Evolutionary conservation across 768 basidiomycete species (phyloP), one percentile per base, ranked within the genome.

Genomic region (Suillus subaureus): DNA sequence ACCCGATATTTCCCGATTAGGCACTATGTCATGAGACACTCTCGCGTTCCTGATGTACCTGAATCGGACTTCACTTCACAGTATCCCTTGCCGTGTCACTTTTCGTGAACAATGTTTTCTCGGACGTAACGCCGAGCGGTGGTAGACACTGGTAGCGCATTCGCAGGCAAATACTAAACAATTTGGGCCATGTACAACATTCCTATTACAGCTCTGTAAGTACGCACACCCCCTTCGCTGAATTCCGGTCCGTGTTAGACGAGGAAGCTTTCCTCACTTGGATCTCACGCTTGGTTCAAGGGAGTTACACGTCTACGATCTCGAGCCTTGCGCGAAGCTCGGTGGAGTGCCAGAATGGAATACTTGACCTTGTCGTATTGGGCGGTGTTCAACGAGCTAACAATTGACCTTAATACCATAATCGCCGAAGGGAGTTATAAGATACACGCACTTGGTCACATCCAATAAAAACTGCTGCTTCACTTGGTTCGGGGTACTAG

Each of bases 351-450:
- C 47, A 91, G 78, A 67, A 96, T 84, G 0, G 90, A 88, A 70
- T 91, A 89, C 78, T 94, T 95, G 64, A 94, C 89, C 75, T 91
- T 91, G 73, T 95, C 93, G 64, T 84, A 86, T 73, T 93, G 86
- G 64, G 82, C 81, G 0, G 81, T 79, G 64, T 87, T 85, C 56
- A 94, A 77, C 9, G 89, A 86, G 66, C 93, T 95, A 74, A 63
- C 2, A 16, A 67, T 42, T 5, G 26, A 23, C 9, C 21, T 60
- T 11, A 60, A 21, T 31, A 64, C 58, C 51, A 57, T 0, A 45
- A 26, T 45, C 45, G 66, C 62, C 40, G n/a, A 49, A 68, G 45
- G 72, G 62, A 61, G 39, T 47, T 45, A 65, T 4, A 61, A 58
- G 43, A 26, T 37, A 15, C 2, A 84, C 91, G 71, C 74, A 97